Percentiles rank a stretch among this genome's conserved stretches.
phyloP scores from a whole-genome alignment of 495 filamentous ascomycete genomes.

The Aspergillus nidulans region DNA sequence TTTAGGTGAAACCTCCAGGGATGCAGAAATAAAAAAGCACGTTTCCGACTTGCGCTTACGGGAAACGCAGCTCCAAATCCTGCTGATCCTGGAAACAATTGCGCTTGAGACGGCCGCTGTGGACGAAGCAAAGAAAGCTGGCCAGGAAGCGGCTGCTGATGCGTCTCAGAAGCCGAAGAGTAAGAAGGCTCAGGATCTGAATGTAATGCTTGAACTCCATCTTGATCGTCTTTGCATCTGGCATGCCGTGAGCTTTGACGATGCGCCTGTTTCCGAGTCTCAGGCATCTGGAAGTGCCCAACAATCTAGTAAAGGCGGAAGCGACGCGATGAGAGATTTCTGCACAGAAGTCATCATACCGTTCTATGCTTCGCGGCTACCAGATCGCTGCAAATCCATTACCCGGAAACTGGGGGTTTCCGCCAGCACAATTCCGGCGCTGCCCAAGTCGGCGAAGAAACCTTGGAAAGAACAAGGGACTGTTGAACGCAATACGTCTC shows the following conservation, averaged over 20 bases:
- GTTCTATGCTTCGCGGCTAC: constrained; percentile 83
- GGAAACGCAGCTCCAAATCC: constrained; percentile 86
- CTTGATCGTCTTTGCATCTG: constrained; percentile 93
- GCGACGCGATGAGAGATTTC: constrained; percentile 66
- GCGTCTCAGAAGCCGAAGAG: constrained; percentile 26
- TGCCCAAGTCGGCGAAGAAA: constrained; percentile 27
- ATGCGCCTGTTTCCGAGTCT: constrained; percentile 32
- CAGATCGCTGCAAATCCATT: constrained; percentile 71
- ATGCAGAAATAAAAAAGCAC: constrained; percentile 53
- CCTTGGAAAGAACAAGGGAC: constrained; percentile 48
- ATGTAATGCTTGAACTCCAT: constrained; percentile 71
- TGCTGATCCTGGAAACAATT: constrained; percentile 83
- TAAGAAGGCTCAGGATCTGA: constrained; percentile 56
- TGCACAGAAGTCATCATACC: constrained; percentile 91
- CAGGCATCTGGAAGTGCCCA: constrained; percentile 29
- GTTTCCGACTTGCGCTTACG: constrained; percentile 63
- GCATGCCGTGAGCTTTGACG: constrained; percentile 68
- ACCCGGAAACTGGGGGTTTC: constrained; percentile 85
- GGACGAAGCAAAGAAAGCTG: constrained; percentile 28
- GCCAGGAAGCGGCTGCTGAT: constrained; percentile 24
- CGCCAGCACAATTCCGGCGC: constrained; percentile 52
- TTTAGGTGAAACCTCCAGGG: constrained; percentile 38
- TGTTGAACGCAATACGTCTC: constrained; percentile 44
- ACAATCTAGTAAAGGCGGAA: constrained; percentile 42
- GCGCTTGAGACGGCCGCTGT: constrained; percentile 54